phyloP scores from a whole-genome alignment of 1,139 yeast species.

The Yamadazyma buinensis region DNA sequence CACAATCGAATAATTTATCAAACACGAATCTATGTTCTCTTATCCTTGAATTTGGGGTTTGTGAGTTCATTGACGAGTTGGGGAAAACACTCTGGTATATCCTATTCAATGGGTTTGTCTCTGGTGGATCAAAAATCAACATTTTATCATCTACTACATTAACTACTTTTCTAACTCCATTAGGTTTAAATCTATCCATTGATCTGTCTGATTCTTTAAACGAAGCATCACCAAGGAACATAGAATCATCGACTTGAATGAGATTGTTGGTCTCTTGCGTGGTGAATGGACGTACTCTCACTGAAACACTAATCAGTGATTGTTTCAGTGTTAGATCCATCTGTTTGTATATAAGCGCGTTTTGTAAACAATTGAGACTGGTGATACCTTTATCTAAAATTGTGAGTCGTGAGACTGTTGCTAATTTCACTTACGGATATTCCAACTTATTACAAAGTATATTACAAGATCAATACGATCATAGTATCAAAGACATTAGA shows the following conservation, averaged over 20 bases:
- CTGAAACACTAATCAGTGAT: constrained; percentile 51
- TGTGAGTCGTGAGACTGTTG: too few species aligned
- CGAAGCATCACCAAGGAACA: constrained; percentile 60
- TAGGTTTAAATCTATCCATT: constrained; percentile 26
- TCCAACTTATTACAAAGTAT: too few species aligned
- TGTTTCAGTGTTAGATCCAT: constrained; percentile 3
- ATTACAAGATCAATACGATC: too few species aligned
- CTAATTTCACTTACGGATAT: too few species aligned
- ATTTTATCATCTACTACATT: constrained; percentile 85
- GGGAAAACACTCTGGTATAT: constrained; percentile 56
- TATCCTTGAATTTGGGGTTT: constrained; percentile 38
- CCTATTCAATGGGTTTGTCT: constrained; percentile 59
- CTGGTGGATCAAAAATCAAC: constrained; percentile 88
- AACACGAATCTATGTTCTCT: constrained; percentile 80
- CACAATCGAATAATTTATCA: constrained; percentile 71
- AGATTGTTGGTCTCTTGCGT: constrained; percentile 48
- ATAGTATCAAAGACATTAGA: too few species aligned
- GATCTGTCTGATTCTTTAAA: constrained; percentile 20
- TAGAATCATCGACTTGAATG: constrained; percentile 29
- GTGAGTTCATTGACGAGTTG: constrained; percentile 28
- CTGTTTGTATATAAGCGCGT: constrained; percentile 3
- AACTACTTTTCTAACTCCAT: constrained; percentile 66
- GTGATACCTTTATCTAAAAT: too few species aligned
- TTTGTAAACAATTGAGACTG: constrained; percentile 7
- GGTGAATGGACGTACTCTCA: constrained; percentile 84